Percentiles rank a stretch among this genome's conserved stretches.
Conservation (phyloP, 805 yeast species). For the Sugiyamaella lignohabitans region DNA sequence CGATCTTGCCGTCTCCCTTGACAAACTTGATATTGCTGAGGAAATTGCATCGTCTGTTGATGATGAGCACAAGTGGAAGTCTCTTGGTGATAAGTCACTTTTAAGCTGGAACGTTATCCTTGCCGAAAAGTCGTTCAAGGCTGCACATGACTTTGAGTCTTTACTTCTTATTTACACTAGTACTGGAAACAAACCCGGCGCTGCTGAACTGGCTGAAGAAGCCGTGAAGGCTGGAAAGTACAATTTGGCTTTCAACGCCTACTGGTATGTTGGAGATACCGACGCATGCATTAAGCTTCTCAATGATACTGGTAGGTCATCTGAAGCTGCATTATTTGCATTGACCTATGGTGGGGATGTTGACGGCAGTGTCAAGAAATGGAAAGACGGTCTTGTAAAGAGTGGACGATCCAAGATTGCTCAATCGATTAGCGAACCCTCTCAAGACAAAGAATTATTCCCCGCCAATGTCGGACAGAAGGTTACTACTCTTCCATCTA, state of each 20-base stretch:
- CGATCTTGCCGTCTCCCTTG: constrained; percentile 77
- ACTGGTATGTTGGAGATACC: constrained; percentile 78
- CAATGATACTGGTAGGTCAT: constrained; percentile 55
- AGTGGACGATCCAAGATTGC: constrained; percentile 54
- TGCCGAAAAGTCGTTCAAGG: constrained; percentile 73
- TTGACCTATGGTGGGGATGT: constrained; percentile 57
- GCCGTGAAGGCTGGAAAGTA: constrained; percentile 73
- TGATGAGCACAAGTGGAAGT: constrained; percentile 76
- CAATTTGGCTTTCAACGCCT: constrained; percentile 86
- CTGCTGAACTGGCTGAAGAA: constrained; percentile 54
- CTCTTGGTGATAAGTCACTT: constrained; percentile 82
- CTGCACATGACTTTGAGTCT: constrained; percentile 77
- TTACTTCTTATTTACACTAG: constrained; percentile 77
- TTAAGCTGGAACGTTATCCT: constrained; percentile 69
- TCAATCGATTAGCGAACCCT: constrained; percentile 50
- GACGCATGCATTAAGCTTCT: constrained; percentile 58
- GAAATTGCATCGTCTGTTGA: constrained; percentile 45
- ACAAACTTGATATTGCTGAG: constrained; percentile 64
- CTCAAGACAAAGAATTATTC: constrained; percentile 31
- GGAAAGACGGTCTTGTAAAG: constrained; percentile 57
- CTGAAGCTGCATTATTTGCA: constrained; percentile 83
- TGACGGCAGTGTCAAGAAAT: constrained; percentile 45
- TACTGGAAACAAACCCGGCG: constrained; percentile 58
- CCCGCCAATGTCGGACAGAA: constrained; percentile 29
- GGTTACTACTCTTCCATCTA: constrained; percentile 15